Base-by-base conservation (phyloP, 768 basidiomycete species). In the Pulveroboletus sp. region DNA sequence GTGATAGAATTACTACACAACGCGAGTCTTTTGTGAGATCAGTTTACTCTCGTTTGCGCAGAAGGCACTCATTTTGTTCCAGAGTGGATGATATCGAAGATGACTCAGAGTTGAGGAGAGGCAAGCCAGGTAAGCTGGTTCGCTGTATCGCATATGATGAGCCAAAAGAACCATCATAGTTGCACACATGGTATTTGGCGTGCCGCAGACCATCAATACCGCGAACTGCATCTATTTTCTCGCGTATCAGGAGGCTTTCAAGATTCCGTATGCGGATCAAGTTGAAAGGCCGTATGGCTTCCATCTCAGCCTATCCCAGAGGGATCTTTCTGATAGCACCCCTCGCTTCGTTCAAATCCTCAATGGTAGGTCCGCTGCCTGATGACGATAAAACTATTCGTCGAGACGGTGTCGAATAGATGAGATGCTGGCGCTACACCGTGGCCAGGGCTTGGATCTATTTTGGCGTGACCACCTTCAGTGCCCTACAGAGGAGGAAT, bases 11-110 rank as follows among this genome's bases (percentile, higher is more conserved):
- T 94, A 84, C 75, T 99, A 24, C 95, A 99, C 63, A 93, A 85
- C 47, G 93, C 93, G 11, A 93, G 90, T 66, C 75, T 99, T 26
- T 74, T 98, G 94, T 93, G 59, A 62, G 79, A 67, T 2, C n/a
- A 14, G 7, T 43, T 41, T 22, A 36, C 12, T 30, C 30, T 27
- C 13, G 2, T 24, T 17, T 23, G n/a, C 12, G 29, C 23, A 32
- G 31, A 53, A 4, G 22, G 46, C 35, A 9, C 41, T 51, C 13
- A 40, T 2, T 37, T 41, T 44, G 7, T 23, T 35, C 6, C 65
- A 96, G 93, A 65, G 81, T 96, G 53, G 93, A 96, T 56, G 93
- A 96, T 63, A 93, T 96, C n/a, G 90, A 96, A 68, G 93, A 96
- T 50, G 85, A 88, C 56, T 89, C 89, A 0, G 87, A 92, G 55